These are phyloP conservation scores for Candolleomyces aberdarensis DNA, from an alignment of 768 basidiomycete species.

Conservation along the genomic window DNA sequence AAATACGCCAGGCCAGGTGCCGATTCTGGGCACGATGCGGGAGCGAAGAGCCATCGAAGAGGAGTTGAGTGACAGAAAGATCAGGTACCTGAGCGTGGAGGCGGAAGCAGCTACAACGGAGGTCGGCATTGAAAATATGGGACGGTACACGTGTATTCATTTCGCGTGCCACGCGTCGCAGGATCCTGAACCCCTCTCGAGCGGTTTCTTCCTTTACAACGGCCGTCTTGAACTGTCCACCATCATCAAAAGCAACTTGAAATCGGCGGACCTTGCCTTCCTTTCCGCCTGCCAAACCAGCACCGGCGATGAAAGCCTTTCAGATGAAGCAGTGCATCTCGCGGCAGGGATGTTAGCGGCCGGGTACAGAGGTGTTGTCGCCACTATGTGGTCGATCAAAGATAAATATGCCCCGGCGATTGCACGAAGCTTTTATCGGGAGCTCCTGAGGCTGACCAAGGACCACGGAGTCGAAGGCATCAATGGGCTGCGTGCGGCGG, in stretches of 20 bases:
- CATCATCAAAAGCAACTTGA: slow-evolving; percentile 10
- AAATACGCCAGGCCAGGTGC: background rate
- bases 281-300: slow-evolving; percentile 41
- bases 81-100: slow-evolving; percentile 19
- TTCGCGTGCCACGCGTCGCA: slow-evolving; percentile 31
- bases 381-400: slow-evolving; percentile 38
- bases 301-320: slow-evolving; percentile 21
- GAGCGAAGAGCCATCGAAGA: slow-evolving; percentile 3
- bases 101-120: slow-evolving; percentile 12
- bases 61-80: background rate
- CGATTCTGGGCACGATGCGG: slow-evolving; percentile 6
- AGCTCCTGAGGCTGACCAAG: slow-evolving; percentile 6
- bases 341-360: slow-evolving; percentile 37
- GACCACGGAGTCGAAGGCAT: background rate
- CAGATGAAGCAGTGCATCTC: slow-evolving; percentile 36
- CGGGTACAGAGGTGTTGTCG: slow-evolving; percentile 28
- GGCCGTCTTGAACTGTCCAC: slow-evolving; percentile 13
- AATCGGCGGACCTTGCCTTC: slow-evolving; percentile 28
- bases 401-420: slow-evolving; percentile 29
- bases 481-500: slow-evolving; percentile 10
- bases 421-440: slow-evolving; percentile 24
- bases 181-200: slow-evolving; percentile 24
- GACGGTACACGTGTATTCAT: slow-evolving; percentile 20
- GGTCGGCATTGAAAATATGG: slow-evolving; percentile 10
- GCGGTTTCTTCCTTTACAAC: slow-evolving; percentile 18